phyloP scores from a whole-genome alignment of 305 asterid genomes.

The Euphrasia arctica region DNA sequence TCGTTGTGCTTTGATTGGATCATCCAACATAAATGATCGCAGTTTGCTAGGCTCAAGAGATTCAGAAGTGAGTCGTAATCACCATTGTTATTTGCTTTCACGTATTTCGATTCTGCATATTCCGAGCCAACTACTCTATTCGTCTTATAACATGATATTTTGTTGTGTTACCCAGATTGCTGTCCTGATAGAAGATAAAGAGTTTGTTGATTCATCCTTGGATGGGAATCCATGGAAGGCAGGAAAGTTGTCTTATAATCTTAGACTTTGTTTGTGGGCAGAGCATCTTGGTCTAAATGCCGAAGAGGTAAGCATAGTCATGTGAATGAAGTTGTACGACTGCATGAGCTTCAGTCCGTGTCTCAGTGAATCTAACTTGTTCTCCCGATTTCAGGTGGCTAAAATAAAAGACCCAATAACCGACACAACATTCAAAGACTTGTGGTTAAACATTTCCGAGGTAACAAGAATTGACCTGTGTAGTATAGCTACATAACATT shows the following conservation, averaged over 20 bases:
- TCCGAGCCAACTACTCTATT: neutral
- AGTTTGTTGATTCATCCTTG: slow-evolving; percentile 76
- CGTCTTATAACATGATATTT: neutral
- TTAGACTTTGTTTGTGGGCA: slow-evolving; percentile 83
- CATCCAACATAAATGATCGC: slow-evolving; percentile 93
- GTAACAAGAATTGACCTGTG: slow-evolving; percentile 34
- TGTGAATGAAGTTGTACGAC: neutral
- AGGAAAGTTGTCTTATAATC: slow-evolving; percentile 73
- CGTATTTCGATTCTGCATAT: neutral
- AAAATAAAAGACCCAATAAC: slow-evolving; percentile 71
- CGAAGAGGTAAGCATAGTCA: slow-evolving; percentile 45
- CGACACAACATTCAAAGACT: slow-evolving; percentile 57
- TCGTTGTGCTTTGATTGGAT: slow-evolving; percentile 71
- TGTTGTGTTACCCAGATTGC: slow-evolving; percentile 56
- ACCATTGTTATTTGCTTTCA: neutral
- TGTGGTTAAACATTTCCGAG: slow-evolving; percentile 78
- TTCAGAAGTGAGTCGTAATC: slow-evolving; percentile 61
- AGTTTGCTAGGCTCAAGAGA: slow-evolving; percentile 97
- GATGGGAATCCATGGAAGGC: slow-evolving; percentile 82
- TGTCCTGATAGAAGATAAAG: slow-evolving; percentile 78
- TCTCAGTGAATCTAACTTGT: neutral
- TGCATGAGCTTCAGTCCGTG: slow-evolving; percentile 5
- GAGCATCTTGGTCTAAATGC: slow-evolving; percentile 83
- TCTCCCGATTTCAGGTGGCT: slow-evolving; percentile 45
- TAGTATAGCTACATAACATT: neutral